Percentiles rank a stretch among this genome's conserved stretches.
Conservation (phyloP, 1,139 yeast species). For the Zygoascus sp. region DNA sequence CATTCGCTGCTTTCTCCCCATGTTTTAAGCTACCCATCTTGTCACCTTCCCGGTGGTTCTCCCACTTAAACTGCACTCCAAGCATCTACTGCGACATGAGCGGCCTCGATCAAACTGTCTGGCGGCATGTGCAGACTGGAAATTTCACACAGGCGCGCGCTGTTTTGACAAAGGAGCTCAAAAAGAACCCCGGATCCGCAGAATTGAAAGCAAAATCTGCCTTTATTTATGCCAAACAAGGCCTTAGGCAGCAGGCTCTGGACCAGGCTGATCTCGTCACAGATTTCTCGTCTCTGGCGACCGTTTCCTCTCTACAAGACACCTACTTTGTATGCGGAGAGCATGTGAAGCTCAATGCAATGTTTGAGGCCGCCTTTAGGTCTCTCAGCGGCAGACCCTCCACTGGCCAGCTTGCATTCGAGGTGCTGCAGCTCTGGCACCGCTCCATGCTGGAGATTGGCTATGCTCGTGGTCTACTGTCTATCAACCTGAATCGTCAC, state of each 20-base stretch:
- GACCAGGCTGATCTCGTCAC: conserved; percentile 41
- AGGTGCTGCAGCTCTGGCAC: conserved; percentile 37
- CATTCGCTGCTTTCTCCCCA: too few relatives aligned
- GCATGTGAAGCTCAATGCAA: conserved; percentile 18
- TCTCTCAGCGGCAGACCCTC: conserved; percentile 44
- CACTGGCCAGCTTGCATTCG: conserved; percentile 12
- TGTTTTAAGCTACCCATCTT: too few relatives aligned
- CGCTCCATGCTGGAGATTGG: conserved; percentile 32
- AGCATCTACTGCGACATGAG: neutral
- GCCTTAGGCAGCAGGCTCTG: conserved; percentile 45
- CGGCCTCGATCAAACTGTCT: neutral
- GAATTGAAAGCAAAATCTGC: conserved; percentile 50
- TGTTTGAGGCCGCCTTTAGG: conserved; percentile 41
- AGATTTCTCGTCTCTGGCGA: conserved; percentile 49
- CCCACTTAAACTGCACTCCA: too few relatives aligned
- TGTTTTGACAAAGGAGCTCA: conserved; percentile 47
- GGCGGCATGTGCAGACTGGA: conserved; percentile 1
- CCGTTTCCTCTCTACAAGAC: conserved; percentile 15
- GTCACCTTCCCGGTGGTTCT: too few relatives aligned
- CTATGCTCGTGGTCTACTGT: conserved; percentile 19
- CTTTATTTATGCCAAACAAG: conserved; percentile 42
- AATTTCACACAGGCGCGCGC: conserved; percentile 51
- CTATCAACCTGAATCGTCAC: neutral
- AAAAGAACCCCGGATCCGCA: conserved; percentile 52
- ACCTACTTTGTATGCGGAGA: conserved; percentile 33